Base-by-base conservation (phyloP, 495 filamentous ascomycete species). In the Aspergillus asperescens region DNA sequence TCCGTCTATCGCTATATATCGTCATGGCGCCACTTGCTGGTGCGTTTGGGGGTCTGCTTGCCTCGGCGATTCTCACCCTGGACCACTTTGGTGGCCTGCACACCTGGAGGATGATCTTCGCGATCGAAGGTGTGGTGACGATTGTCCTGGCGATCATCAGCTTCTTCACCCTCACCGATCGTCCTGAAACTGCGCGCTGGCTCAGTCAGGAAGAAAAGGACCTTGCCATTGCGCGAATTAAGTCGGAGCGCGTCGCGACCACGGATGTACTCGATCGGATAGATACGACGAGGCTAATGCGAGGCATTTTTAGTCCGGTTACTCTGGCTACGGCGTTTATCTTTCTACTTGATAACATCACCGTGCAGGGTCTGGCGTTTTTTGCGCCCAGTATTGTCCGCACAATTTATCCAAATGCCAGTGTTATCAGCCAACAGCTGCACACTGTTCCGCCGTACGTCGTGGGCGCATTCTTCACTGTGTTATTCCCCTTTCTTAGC, bases 91-190 rank as follows among this genome's bases (percentile, higher is more conserved):
- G 75, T 7, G 53, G 64, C 44, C 59, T 78, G 1, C 61, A 62
- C 24, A 81, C 75, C 20, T 91, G 88, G 88, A 73, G 85, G 10
- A 76, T 90, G 27, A 74, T 92, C 19, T 90, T 91, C 62, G 74
- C 88, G 8, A 82, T 88, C 20, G 88, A 92, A 61, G 88, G 88
- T 1, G 67, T 89, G 7, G 83, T 88, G 27, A 84, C 79, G 0
- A 73, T 88, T 49, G 46, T 81, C 3, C 67, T 87, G 2, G 81
- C 78, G 1, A 38, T 82, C 3, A 52, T 83, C 13, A 73, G 77
- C 1, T 90, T 74, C 38, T 74, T 79, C 34, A 76, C 76, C 10
- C 68, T 90, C 50, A 88, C 87, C 0, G 85, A 90, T 61, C 75
- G 77, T 2, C 83, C 87, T 0, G 79, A 78, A 24, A 82, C 78